Evolutionary conservation across 2,329 filamentous ascomycete genomes (phyloP).

Genomic region (Thelonectria rubi): DNA sequence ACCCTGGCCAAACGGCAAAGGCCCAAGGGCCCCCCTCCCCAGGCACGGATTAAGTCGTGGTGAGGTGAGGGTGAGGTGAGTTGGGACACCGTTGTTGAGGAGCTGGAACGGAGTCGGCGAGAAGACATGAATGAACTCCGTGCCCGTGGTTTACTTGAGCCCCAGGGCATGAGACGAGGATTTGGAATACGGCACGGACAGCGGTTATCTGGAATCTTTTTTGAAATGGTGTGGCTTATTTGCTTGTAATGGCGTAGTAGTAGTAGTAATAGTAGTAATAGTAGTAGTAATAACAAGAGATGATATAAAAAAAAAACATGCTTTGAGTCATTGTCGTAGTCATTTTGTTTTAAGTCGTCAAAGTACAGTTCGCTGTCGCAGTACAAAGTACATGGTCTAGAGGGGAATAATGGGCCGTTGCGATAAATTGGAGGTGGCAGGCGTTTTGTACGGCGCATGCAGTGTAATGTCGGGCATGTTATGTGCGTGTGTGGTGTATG

Average conservation of each 20-base stretch:
- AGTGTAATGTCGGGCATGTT: no score
- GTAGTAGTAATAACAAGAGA: background rate
- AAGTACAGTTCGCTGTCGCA: background rate
- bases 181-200: background rate
- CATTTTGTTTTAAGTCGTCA: background rate
- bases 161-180: no score
- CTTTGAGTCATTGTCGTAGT: background rate
- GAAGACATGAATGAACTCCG: no score
- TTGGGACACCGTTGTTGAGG: background rate
- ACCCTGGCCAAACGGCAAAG: background rate
- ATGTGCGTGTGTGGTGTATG: no score
- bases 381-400: background rate
- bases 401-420: background rate
- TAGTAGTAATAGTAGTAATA: background rate
- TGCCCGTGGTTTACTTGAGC: no score
- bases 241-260: conserved; percentile 19
- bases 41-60: background rate
- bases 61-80: background rate
- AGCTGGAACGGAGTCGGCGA: no score
- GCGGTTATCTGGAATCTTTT: background rate
- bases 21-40: no score
- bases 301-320: background rate
- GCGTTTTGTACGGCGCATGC: no score
- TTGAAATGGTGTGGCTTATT: conserved; percentile 9
- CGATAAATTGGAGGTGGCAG: background rate